These are phyloP conservation scores for Nitzschia sp. DNA, from an alignment of 108 stramenopile species.

Conservation along the genomic window DNA sequence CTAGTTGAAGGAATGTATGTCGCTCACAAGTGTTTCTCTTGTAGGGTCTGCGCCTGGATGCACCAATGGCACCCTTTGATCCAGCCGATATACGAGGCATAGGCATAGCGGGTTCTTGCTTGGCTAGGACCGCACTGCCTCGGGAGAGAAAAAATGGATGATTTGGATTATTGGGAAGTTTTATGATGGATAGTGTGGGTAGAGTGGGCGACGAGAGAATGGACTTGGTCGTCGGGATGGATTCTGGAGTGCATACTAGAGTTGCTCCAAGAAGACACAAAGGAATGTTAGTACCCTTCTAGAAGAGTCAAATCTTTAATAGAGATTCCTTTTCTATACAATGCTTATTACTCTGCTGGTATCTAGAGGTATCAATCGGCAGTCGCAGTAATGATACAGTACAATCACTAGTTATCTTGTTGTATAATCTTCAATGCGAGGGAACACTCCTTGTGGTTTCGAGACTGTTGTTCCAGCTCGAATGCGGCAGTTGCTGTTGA, in stretches of 20 bases:
- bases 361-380: too few species aligned
- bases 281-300: neutral
- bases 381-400: neutral
- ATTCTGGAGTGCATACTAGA: neutral
- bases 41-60: slow-evolving; percentile 84
- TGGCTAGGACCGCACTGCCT: too few species aligned
- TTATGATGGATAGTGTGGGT: too few species aligned
- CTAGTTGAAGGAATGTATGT: too few species aligned
- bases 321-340: too few species aligned
- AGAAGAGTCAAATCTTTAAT: too few species aligned
- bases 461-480: slow-evolving; percentile 50
- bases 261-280: too few species aligned
- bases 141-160: too few species aligned
- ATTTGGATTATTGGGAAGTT: too few species aligned
- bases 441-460: slow-evolving; percentile 75
- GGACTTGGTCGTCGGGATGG: neutral
- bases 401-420: slow-evolving; percentile 1
- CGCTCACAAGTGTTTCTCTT: neutral
- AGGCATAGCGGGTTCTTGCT: neutral
- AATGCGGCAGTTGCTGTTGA: slow-evolving; percentile 55
- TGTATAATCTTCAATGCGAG: slow-evolving; percentile 66
- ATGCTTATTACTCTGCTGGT: neutral
- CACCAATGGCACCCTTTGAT: slow-evolving; percentile 95
- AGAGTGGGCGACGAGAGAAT: neutral
- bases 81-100: slow-evolving; percentile 83